Base-by-base conservation (phyloP, 164 flowering plant genomes). In the Berberis vulgaris region DNA sequence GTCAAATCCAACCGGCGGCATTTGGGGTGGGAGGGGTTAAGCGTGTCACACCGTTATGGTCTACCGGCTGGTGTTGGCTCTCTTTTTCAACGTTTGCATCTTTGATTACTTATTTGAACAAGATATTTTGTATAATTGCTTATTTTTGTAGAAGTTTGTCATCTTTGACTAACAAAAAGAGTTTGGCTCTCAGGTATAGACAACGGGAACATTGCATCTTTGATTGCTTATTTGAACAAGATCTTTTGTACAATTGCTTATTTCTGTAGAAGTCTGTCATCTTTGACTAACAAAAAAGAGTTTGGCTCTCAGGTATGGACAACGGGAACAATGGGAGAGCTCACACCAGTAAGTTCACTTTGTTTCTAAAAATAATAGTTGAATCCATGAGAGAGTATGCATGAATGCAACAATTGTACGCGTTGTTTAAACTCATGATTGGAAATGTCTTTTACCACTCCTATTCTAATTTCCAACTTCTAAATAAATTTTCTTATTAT, bases 251-350 rank as follows among this genome's bases (percentile, higher is more conserved):
- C 26, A 26, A 43, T 55, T 46, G 57, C 39, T 6, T 47, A 46
- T n/a, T 57, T 7, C n/a, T 49, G 11, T 41, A 40, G 47, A 54
- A 40, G 40, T 57, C 57, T 58, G 43, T 42, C 38, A 26, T 44
- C 44, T 2, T 39, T 7, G 42, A 50, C 40, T 66, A 60, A 66
- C 49, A 43, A 3, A 52, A 58, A 45, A 54, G 39, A 44, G 26
- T 67, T 52, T 46, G 26, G 38, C 43, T 43, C 26, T 11, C 83
- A 86, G 92, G 95, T 86, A 41, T 91, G 95, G 96, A 89, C 99
- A 10, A 89, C 97, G 1, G 99, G 97, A 71, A 94, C 97, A 13
- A 91, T 94, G 96, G 99, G 99, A 76, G 97, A 95, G 69, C 89
- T 94, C 64, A 87, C 83, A 68, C 99, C 99, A 60, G 98, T 90